A percentile compares a stretch with the other conserved stretches of the same genome.
Conservation (phyloP, 2,329 filamentous ascomycete species). For the Fusarium palustre region DNA sequence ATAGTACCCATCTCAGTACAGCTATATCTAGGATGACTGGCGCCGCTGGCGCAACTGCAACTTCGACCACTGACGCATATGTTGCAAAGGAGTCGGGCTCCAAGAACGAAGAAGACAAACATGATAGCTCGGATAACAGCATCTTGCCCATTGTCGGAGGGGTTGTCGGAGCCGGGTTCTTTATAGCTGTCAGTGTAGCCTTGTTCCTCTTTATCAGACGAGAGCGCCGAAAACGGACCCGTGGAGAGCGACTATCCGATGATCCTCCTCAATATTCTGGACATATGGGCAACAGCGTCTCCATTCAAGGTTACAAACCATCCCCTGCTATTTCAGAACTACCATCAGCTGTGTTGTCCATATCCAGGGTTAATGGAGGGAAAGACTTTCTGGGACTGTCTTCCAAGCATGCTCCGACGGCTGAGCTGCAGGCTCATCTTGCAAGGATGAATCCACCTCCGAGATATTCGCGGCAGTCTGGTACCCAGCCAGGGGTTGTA, state of each 20-base stretch:
- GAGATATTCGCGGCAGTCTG: constrained; percentile 31
- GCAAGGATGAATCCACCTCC: constrained; percentile 27
- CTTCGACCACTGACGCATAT: neutral
- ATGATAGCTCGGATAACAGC: constrained; percentile 29
- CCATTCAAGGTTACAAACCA: constrained; percentile 15
- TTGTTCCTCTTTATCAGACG: constrained; percentile 55
- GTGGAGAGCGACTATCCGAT: constrained; percentile 41
- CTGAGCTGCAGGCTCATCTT: constrained; percentile 47
- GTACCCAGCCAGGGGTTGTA: constrained; percentile 54
- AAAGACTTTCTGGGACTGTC: constrained; percentile 42
- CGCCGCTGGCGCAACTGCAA: constrained; percentile 27
- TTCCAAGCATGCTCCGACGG: constrained; percentile 39
- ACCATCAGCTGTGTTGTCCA: constrained; percentile 43
- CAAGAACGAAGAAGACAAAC: constrained; percentile 1
- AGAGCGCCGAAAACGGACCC: constrained; percentile 45
- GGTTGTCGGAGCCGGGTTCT: constrained; percentile 45
- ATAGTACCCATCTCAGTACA: constrained; percentile 19
- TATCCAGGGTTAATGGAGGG: constrained; percentile 41
- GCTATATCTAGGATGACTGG: constrained; percentile 24
- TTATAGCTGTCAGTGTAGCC: constrained; percentile 46
- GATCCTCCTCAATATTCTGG: constrained; percentile 44
- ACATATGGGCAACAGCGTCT: constrained; percentile 45
- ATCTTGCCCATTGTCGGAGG: constrained; percentile 53
- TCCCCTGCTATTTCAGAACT: constrained; percentile 32
- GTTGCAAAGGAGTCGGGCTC: neutral